phyloP scores from a whole-genome alignment of 805 yeast species.

The Ogataea allantospora region DNA sequence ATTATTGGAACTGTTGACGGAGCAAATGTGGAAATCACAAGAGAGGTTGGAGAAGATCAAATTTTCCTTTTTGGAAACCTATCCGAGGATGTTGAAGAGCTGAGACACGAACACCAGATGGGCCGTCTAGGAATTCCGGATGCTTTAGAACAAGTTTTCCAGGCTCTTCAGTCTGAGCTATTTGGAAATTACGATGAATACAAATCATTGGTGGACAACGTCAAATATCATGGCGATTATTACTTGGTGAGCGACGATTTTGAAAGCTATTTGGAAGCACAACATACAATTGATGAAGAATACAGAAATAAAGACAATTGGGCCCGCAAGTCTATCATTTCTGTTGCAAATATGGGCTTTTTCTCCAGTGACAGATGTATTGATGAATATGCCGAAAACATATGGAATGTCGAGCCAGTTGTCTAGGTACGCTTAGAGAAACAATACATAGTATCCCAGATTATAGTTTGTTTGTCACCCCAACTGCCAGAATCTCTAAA shows the following conservation, averaged over 20 bases:
- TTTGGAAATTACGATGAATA: conserved; percentile 73
- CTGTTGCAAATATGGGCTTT: conserved; percentile 93
- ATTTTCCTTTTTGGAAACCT: conserved; percentile 89
- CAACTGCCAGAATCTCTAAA: conserved; percentile 36
- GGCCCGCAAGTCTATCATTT: conserved; percentile 70
- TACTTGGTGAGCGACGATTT: conserved; percentile 89
- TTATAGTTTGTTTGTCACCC: conserved; percentile 41
- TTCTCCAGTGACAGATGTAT: conserved; percentile 89
- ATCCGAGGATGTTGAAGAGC: conserved; percentile 84
- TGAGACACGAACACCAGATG: conserved; percentile 71
- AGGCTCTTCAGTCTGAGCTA: conserved; percentile 60
- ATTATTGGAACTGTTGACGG: conserved; percentile 96
- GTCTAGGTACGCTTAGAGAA: conserved; percentile 37
- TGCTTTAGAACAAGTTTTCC: conserved; percentile 60
- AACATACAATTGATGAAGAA: conserved; percentile 68
- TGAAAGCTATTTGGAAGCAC: conserved; percentile 82
- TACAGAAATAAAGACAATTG: conserved; percentile 63
- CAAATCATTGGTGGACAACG: conserved; percentile 64
- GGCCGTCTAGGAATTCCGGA: conserved; percentile 60
- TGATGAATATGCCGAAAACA: conserved; percentile 86
- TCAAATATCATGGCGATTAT: conserved; percentile 74
- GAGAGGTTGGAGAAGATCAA: conserved; percentile 91
- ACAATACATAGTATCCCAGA: conserved; percentile 57
- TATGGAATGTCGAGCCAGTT: conserved; percentile 86
- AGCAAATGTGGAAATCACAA: conserved; percentile 91